Evolutionary conservation across 2,329 filamentous ascomycete species (phyloP), one percentile per base, ranked within the genome.

Genomic region (Dothistroma septosporum): DNA sequence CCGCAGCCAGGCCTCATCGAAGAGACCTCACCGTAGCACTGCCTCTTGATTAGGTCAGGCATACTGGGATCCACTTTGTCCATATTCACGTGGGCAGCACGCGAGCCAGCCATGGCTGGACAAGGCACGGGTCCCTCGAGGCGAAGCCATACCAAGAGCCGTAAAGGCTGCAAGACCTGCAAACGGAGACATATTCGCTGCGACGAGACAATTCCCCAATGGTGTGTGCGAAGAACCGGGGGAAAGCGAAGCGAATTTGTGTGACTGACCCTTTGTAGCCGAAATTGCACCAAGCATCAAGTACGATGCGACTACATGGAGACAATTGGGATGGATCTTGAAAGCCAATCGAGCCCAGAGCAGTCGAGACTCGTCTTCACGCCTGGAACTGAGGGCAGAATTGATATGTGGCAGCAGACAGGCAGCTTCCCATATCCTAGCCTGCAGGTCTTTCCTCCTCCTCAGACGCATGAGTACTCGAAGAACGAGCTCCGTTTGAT

Each of bases 251-350:
- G 31, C 6, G 14, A 21, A 49, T 3, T 11, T n/a, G 12, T 14
- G 16, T 19, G 9, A 46, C 56, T 58, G 58, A 59, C 52, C 54
- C 52, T 12, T 28, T 62, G 19, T 72, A 96, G 92, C 80, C 91
- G 91, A 72, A 99, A 99, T 78, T 99, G 94, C 79, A 97, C 93
- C 64, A 99, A 97, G 79, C 94, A 99, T 79, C 96, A 97, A 80
- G 94, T 95, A 71, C 90, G 92, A 72, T 99, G 94, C 78, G 94
- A 96, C 70, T 99, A 97, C 80, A 95, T 96, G 83, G 92, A 97
- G 74, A 87, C 87, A 72, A 85, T 89, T 53, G 82, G 85, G 50
- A 82, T 87, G 60, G 87, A 89, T 63, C 77, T 78, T 54, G 82
- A 84, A 32, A 62, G 82, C 82, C 64, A 79, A 77, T 59, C 76